These are phyloP conservation scores for Globisporangium acanthophoron DNA, from an alignment of 352 stramenopile species.

Conservation along the genomic window DNA sequence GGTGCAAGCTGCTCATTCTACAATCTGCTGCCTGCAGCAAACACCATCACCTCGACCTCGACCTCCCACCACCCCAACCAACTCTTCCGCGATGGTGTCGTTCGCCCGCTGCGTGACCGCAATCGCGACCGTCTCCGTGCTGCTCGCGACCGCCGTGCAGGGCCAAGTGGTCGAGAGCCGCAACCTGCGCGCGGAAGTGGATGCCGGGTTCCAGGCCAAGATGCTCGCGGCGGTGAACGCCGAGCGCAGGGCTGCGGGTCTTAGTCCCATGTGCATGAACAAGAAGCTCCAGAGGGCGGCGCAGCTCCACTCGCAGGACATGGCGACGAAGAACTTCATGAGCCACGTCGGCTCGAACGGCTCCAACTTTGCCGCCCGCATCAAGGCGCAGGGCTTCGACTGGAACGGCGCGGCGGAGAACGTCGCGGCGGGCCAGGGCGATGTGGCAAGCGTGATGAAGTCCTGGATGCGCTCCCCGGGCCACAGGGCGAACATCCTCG, in stretches of 20 bases:
- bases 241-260: conserved; percentile 12
- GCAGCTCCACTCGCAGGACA: conserved; percentile 26
- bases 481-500: conserved; percentile 19
- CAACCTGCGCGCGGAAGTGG: conserved; percentile 1
- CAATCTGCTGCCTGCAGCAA: conserved; percentile 5
- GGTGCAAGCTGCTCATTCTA: background rate
- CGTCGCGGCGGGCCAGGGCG: conserved; percentile 16
- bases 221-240: conserved; percentile 21
- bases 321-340: conserved; percentile 24
- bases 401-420: conserved; percentile 19
- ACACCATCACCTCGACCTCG: background rate
- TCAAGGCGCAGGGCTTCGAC: conserved; percentile 18
- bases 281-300: conserved; percentile 27
- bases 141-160: conserved; percentile 1
- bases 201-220: conserved; percentile 8
- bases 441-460: conserved; percentile 13
- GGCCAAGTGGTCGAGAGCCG: background rate
- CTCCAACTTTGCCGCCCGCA: conserved; percentile 12
- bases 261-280: conserved; percentile 18
- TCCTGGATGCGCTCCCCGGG: conserved; percentile 16
- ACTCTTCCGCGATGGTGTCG: background rate
- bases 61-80: background rate
- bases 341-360: conserved; percentile 24
- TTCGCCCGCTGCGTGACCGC: conserved; percentile 6
- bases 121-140: conserved; percentile 2